Conservation (phyloP, 106 monocot species). For the Allium sativum region DNA sequence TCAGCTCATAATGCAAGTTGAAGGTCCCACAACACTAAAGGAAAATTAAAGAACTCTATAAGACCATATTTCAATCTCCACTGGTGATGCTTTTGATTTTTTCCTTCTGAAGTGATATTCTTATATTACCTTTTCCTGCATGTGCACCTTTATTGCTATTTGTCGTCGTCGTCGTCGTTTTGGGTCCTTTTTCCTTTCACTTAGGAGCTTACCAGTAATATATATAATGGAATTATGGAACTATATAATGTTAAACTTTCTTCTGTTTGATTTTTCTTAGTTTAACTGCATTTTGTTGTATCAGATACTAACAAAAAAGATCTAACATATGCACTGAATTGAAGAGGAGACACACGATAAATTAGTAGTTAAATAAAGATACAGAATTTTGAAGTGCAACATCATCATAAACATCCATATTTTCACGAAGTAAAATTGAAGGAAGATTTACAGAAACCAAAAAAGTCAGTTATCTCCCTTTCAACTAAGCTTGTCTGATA, state of each 20-base stretch:
- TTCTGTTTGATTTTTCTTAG: no score
- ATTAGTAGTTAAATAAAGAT: no score
- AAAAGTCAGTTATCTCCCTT: not conserved
- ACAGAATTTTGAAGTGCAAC: not conserved
- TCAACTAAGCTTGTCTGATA: not conserved
- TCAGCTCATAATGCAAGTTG: conserved; percentile 65
- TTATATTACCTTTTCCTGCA: no score
- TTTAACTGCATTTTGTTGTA: no score
- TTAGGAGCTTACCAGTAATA: not conserved
- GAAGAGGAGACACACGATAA: no score
- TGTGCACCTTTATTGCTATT: no score
- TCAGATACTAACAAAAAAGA: no score
- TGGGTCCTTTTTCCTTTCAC: not conserved
- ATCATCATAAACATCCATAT: not conserved
- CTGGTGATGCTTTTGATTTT: no score
- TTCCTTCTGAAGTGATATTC: not conserved
- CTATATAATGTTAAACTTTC: no score
- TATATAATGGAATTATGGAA: no score
- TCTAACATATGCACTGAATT: no score
- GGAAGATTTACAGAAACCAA: not conserved
- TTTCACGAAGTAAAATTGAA: not conserved
- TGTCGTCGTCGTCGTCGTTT: no score
- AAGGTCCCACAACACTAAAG: conserved; percentile 43
- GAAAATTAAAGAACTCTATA: conserved; percentile 7
- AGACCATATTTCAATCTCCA: conserved; percentile 1